Evolutionary conservation across 805 yeast genomes (phyloP), one percentile per base, ranked within the genome.

Genomic region (Cyberlindnera xylosilytica): DNA sequence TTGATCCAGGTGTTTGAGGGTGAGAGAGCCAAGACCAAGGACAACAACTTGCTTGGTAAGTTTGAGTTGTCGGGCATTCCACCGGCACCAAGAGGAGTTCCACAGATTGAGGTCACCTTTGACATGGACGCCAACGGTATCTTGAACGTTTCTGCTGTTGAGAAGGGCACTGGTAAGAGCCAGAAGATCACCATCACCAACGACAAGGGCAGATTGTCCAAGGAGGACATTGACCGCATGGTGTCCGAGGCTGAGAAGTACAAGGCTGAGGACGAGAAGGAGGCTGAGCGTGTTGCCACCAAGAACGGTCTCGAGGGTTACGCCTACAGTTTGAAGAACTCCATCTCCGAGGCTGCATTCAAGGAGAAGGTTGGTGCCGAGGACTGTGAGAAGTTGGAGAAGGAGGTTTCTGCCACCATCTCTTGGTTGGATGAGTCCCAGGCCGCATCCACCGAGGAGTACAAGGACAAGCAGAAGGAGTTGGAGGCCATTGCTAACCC

Each of bases 1-100:
- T 85, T 83, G 54, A 79, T 85, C 45, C 79, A 81, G 60, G 87
- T 84, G 28, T 85, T 68, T 59, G 91, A 85, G 65, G 95, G 95
- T 56, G 95, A 85, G 16, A 18, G 32, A 15, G 16, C 32, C 32
- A 29, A 29, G 32, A 29, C 32, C 19, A 29, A 29, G 19, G 32
- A 29, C 32, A 29, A 29, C 32, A 29, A 29, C 32, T 29, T 29
- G 32, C 32, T 29, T 29, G 32, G 32, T 29, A 29, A 29, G 32
- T 29, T 29, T 29, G 32, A 29, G 19, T 29, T 29, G 19, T 29
- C 32, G 6, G 32, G 32, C 16, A 29, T 29, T 16, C 32, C 32
- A 29, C 32, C 32, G 5, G 32, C 32, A 15, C 32, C 32, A 29
- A 29, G 32, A 29, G 32, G 32, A 15, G 32, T 29, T 29, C 32